Conservation (phyloP, 768 basidiomycete genomes). For the Sistotremastrum niveocremeum region DNA sequence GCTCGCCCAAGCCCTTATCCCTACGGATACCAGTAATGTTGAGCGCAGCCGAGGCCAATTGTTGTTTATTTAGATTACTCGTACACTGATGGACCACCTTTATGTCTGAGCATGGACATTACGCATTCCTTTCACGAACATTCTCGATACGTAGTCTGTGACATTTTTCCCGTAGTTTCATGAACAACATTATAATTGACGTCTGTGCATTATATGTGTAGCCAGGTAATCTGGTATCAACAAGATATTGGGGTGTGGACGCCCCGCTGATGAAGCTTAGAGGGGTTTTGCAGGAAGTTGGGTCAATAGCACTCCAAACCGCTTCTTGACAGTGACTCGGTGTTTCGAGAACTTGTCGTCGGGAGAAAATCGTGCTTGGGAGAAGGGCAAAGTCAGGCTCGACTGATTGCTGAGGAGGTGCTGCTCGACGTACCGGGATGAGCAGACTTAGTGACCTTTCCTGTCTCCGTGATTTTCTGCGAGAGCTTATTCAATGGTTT, state of each 20-base stretch:
- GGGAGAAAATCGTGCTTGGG: slow-evolving; percentile 87
- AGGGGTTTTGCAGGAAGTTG: slow-evolving; percentile 83
- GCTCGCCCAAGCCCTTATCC: slow-evolving; percentile 41
- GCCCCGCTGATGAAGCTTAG: slow-evolving; percentile 24
- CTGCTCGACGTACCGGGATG: slow-evolving; percentile 65
- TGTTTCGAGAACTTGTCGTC: slow-evolving; percentile 99
- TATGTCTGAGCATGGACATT: too few relatives aligned
- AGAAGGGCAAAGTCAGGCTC: not conserved
- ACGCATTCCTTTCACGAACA: too few relatives aligned
- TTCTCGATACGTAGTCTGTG: too few relatives aligned
- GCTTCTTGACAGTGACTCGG: slow-evolving; percentile 93
- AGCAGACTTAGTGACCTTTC: slow-evolving; percentile 85
- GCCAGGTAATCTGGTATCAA: too few relatives aligned
- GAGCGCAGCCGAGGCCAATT: too few relatives aligned
- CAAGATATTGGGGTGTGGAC: too few relatives aligned
- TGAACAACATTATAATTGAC: too few relatives aligned
- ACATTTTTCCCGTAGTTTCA: too few relatives aligned
- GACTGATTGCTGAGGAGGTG: not conserved
- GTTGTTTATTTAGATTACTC: too few relatives aligned
- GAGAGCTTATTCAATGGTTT: not conserved
- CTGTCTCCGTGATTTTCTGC: slow-evolving; percentile 75
- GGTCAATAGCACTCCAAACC: slow-evolving; percentile 78
- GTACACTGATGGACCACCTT: too few relatives aligned
- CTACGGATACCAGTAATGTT: not conserved
- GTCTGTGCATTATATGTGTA: too few relatives aligned